phyloP scores from a whole-genome alignment of 2,329 filamentous ascomycete genomes.

The Dactylonectria macrodidyma region DNA sequence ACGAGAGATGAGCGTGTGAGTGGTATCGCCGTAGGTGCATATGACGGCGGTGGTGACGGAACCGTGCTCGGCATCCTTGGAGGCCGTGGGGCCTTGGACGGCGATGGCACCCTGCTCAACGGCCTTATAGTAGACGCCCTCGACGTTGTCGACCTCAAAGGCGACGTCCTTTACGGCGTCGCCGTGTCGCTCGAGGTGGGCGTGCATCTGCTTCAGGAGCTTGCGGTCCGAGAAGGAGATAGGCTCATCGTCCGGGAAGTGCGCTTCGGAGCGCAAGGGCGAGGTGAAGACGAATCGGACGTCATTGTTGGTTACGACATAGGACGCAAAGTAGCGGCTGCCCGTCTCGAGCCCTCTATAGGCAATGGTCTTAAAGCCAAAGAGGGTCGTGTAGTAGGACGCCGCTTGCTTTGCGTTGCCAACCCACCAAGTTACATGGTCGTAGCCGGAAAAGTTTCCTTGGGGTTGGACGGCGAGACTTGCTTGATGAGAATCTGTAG shows the following conservation, averaged over 20 bases:
- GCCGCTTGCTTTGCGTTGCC: constrained; percentile 97
- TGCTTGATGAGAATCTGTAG: constrained; percentile 57
- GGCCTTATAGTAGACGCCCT: constrained; percentile 83
- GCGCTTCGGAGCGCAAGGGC: constrained; percentile 75
- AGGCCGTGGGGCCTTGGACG: constrained; percentile 71
- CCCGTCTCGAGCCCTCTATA: constrained; percentile 93
- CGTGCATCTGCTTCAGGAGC: constrained; percentile 82
- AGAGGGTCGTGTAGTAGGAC: constrained; percentile 87
- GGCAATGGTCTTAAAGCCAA: constrained; percentile 87
- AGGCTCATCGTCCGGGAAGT: constrained; percentile 71
- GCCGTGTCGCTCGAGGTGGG: constrained; percentile 88
- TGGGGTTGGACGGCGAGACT: constrained; percentile 68
- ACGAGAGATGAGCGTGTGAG: constrained; percentile 89
- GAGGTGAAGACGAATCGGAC: constrained; percentile 90
- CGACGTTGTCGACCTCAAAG: constrained; percentile 93
- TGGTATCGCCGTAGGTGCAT: constrained; percentile 94
- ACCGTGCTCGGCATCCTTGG: constrained; percentile 73
- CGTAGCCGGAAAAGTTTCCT: constrained; percentile 83
- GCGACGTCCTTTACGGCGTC: constrained; percentile 96
- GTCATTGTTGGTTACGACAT: constrained; percentile 83
- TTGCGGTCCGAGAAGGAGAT: constrained; percentile 75
- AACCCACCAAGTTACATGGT: constrained; percentile 96
- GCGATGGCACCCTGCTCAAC: constrained; percentile 74
- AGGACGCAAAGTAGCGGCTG: constrained; percentile 83
- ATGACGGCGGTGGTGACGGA: constrained; percentile 83